phyloP scores from a whole-genome alignment of 306 rosid species.

The Malus sylvestris region DNA sequence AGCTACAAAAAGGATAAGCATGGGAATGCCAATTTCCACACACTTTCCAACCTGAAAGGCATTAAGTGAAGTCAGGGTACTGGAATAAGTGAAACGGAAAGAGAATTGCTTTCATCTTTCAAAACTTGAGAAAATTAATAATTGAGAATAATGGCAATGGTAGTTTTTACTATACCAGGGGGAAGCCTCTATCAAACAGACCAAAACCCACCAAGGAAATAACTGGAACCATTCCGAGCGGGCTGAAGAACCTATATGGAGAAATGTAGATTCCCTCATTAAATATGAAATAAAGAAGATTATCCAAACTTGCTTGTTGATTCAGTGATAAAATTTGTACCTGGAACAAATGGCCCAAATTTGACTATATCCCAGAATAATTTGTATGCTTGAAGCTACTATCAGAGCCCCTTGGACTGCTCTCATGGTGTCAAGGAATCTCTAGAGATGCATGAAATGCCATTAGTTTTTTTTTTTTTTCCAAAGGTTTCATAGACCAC shows the following conservation, averaged over 20 bases:
- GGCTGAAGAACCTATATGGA: conserved; percentile 81
- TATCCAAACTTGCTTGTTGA: not conserved
- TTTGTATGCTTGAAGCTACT: conserved; percentile 88
- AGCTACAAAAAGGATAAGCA: conserved; percentile 70
- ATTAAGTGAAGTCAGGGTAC: not conserved
- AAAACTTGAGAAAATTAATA: not conserved
- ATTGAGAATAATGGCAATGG: not conserved
- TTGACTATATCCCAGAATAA: conserved; percentile 91
- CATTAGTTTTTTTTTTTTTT: conserved; percentile 1
- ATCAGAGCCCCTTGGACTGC: conserved; percentile 95
- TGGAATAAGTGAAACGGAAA: not conserved
- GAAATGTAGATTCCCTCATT: not conserved
- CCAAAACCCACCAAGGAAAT: conserved; percentile 94
- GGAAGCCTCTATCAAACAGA: conserved; percentile 93
- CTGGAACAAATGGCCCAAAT: conserved; percentile 97
- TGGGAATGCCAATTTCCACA: conserved; percentile 93
- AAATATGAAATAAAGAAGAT: not conserved
- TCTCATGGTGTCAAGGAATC: conserved; percentile 83
- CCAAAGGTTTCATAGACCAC: not conserved
- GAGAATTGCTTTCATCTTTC: not conserved
- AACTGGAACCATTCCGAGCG: conserved; percentile 98
- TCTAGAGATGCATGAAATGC: conserved; percentile 38
- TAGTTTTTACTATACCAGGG: conserved; percentile 55
- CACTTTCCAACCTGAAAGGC: conserved; percentile 79
- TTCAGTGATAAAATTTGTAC: conserved; percentile 21